Evolutionary conservation across 129 eudicot species (phyloP), one percentile per base, ranked within the genome.

Genomic region (Rutidosis leptorrhynchoides): DNA sequence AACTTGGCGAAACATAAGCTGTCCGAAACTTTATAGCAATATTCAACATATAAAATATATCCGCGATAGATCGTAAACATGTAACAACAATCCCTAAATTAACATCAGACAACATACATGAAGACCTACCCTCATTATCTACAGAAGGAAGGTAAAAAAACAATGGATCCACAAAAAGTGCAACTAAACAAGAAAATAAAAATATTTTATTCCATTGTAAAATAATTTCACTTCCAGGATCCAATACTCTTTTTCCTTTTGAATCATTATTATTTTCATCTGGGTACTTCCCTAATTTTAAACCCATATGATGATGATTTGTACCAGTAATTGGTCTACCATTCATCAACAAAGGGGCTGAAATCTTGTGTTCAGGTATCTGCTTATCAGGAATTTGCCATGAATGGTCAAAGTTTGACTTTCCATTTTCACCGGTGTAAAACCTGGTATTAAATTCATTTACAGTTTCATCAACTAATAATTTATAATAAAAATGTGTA

Each of bases 151-250:
- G 81, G 63, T 88, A 92, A 67, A 92, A 92, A 46, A 92, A 92
- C 74, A 92, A 78, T 1, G 98, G 96, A 74, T 92, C 98, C 12
- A 92, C 87, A 57, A 92, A 92, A 20, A 92, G 86, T 28, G 95
- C 96, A 32, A 88, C 77, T 68, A 92, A 76, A 70, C 95, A 88
- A 52, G 84, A 86, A 62, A 81, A 74, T 35, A 92, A 71, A 79
- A 92, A 92, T 20, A 92, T 68, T 20, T 89, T 80, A 60, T 92
- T 88, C 98, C 98, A 92, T 70, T 82, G 75, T 62, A 83, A 55
- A 15, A 88, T 79, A 28, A 68, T 62, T 37, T 85, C 98, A 76
- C 95, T 83, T 29, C 88, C 87, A 42, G 98, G 98, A 80, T 91
- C 98, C 19, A 91, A 75, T 46, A 85, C 68, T 63, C 63, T 79